A percentile compares a stretch with the other conserved stretches of the same genome.
phyloP scores from a whole-genome alignment of 2,329 filamentous ascomycete genomes.

The Claviceps sp. region DNA sequence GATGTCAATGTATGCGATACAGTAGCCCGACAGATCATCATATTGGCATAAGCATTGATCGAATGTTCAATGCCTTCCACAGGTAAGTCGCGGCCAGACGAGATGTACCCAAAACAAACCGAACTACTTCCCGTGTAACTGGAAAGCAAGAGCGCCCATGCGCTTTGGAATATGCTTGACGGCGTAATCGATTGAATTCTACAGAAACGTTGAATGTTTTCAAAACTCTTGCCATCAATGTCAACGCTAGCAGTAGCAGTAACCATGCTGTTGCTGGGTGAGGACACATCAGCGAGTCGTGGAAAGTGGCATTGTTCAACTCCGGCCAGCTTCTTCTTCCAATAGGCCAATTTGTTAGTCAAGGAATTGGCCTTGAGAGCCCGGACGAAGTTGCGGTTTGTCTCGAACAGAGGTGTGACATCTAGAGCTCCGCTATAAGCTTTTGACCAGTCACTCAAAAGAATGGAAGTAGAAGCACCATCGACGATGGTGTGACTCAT shows the following conservation, averaged over 20 bases:
- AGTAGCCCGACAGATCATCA: slow-evolving; percentile 1
- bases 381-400: slow-evolving; percentile 1
- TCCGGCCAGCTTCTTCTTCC: slow-evolving; percentile 6
- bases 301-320: slow-evolving; percentile 8
- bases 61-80: slow-evolving; percentile 2
- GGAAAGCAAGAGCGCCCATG: slow-evolving; percentile 8
- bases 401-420: background rate
- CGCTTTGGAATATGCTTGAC: slow-evolving; percentile 4
- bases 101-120: slow-evolving; percentile 3
- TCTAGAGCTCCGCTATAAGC: background rate
- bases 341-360: slow-evolving; percentile 4
- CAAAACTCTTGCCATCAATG: background rate
- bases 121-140: slow-evolving; percentile 1
- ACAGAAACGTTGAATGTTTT: slow-evolving; percentile 19
- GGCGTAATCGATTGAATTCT: slow-evolving; percentile 17
- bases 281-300: background rate
- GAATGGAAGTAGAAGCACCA: slow-evolving; percentile 14
- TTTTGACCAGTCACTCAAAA: slow-evolving; percentile 5
- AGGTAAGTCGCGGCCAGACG: slow-evolving; percentile 1
- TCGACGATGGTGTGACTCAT: slow-evolving; percentile 23
- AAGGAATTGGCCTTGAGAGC: slow-evolving; percentile 1
- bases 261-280: background rate
- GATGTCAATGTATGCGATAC: slow-evolving; percentile 18
- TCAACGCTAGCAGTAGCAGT: background rate
- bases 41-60: slow-evolving; percentile 3